These are phyloP conservation scores for Toxoplasma gondii DNA, from an alignment of 169 alveolate species.

Conservation along the genomic window DNA sequence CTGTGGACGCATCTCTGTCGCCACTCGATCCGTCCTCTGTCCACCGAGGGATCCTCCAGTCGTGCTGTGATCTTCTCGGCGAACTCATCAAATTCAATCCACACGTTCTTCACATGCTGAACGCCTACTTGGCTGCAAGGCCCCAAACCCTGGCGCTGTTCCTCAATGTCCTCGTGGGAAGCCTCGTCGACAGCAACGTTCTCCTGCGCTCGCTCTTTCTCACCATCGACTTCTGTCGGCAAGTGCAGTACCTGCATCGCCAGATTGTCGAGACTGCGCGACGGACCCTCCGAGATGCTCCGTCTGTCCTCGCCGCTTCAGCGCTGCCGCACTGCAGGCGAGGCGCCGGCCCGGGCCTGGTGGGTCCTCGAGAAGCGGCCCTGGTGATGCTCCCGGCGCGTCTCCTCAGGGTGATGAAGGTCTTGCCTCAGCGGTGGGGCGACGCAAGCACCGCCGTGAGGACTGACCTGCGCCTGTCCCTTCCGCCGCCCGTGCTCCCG, in stretches of 20 bases:
- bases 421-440: neutral
- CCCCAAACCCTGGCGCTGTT: neutral
- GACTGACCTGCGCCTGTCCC: neutral
- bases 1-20: neutral
- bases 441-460: neutral
- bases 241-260: neutral
- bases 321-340: neutral
- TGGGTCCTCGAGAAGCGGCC: neutral
- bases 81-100: conserved; percentile 48
- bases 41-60: conserved; percentile 52
- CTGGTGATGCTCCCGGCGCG: neutral
- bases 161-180: neutral
- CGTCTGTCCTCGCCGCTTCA: neutral
- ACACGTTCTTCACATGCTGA: conserved; percentile 32
- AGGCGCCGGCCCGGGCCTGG: neutral
- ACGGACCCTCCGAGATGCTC: neutral
- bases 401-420: neutral
- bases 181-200: conserved; percentile 41
- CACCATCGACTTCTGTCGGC: conserved; percentile 36
- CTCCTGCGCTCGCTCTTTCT: conserved; percentile 37
- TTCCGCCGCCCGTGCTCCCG: neutral
- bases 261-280: neutral
- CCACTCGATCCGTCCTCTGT: neutral
- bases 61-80: conserved; percentile 49
- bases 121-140: neutral